A percentile compares a stretch with the other conserved stretches of the same genome.
Conservation (phyloP, 257 asterid genomes). For the Asclepias syriaca region DNA sequence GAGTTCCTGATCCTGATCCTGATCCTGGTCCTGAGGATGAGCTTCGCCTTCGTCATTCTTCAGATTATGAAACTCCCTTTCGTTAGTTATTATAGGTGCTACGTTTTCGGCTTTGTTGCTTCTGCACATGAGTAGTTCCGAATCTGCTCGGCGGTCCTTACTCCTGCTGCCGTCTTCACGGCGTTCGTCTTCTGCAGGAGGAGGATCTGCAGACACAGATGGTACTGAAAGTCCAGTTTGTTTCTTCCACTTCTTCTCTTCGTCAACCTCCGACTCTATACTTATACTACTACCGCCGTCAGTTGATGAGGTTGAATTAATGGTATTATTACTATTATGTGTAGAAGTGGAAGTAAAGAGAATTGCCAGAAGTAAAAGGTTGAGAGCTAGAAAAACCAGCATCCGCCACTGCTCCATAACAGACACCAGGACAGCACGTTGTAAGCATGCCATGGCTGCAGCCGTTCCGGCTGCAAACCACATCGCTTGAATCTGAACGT, state of each 20-base stretch:
- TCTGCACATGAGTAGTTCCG: neutral
- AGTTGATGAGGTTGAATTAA: slow-evolving; percentile 16
- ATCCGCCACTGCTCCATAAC: slow-evolving; percentile 74
- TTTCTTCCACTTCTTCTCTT: slow-evolving; percentile 17
- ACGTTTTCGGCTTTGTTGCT: neutral
- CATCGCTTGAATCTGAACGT: slow-evolving; percentile 54
- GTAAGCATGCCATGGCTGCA: slow-evolving; percentile 70
- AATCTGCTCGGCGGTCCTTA: neutral
- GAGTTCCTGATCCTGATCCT: slow-evolving; percentile 25
- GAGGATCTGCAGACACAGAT: neutral
- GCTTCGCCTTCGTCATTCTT: slow-evolving; percentile 18
- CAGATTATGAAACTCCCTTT: neutral
- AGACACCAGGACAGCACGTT: slow-evolving; percentile 51
- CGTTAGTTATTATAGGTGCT: neutral
- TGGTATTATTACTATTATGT: slow-evolving; percentile 1
- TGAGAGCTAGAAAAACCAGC: slow-evolving; percentile 77
- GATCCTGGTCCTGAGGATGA: neutral
- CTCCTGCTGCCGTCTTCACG: neutral
- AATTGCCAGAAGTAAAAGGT: slow-evolving; percentile 76
- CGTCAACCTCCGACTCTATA: slow-evolving; percentile 7
- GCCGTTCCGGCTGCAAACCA: slow-evolving; percentile 91
- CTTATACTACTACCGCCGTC: neutral
- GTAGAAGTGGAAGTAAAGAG: slow-evolving; percentile 56
- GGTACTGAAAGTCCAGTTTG: neutral
- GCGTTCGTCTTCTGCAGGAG: neutral